phyloP scores from a whole-genome alignment of 2,329 filamentous ascomycete species.

The Trichoderma asperellum region DNA sequence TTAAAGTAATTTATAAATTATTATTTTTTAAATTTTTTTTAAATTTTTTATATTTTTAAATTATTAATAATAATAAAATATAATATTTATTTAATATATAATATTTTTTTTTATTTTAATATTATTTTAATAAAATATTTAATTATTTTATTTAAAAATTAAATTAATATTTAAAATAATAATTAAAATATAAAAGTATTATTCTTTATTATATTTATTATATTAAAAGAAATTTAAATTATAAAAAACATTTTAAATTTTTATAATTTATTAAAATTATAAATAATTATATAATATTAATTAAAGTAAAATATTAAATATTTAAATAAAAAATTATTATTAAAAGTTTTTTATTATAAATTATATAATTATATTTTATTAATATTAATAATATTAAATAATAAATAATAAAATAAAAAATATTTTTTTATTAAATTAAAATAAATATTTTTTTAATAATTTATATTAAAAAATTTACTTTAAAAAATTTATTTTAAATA shows the following conservation, averaged over 20 bases:
- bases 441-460: too few species aligned
- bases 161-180: not conserved
- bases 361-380: conserved; percentile 3
- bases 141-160: not conserved
- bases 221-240: not conserved
- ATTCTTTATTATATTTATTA: too few species aligned
- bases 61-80: not conserved
- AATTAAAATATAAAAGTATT: not conserved
- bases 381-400: too few species aligned
- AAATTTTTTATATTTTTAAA: not conserved
- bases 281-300: not conserved
- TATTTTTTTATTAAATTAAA: too few species aligned
- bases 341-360: conserved; percentile 12
- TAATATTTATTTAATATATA: not conserved
- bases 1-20: not conserved
- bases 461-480: too few species aligned
- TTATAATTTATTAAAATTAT: conserved; percentile 8
- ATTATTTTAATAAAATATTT: not conserved
- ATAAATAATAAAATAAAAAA: too few species aligned
- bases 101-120: not conserved
- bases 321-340: not conserved
- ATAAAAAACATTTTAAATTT: not conserved
- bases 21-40: not conserved
- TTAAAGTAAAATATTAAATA: not conserved
- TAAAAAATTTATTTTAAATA: too few species aligned